Base-by-base conservation (phyloP, 2,329 filamentous ascomycete species). In the Thelonectria olida region DNA sequence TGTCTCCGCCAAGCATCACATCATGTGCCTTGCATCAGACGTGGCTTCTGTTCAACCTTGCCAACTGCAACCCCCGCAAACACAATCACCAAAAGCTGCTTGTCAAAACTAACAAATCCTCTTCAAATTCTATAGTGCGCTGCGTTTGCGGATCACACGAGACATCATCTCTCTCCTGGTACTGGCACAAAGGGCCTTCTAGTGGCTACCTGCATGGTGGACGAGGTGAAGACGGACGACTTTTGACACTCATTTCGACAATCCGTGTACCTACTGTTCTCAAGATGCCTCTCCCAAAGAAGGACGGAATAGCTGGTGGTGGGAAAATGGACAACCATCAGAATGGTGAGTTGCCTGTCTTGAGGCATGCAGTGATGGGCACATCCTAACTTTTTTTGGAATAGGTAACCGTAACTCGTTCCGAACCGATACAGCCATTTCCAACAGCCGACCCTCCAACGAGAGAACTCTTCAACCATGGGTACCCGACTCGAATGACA, bases 381-480 rank as follows among this genome's bases (percentile, higher is more conserved):
- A 38, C 31, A 31, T 20, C 64, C 65, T 68, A 62, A 58, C 20
- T 60, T 6, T 60, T 6, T n/a, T 31, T 31, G 12, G 13, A 22
- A 44, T 19, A 96, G 92, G 91, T 64, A 84, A 85, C 68, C 81
- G 87, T 41, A 79, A 85, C 58, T 85, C 83, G 22, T 97, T 98
- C 80, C 90, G 91, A 65, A 98, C 95, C 22, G 95, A 98, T 74
- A 83, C 88, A 31, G 92, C 96, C 72, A 97, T 98, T 65, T 96
- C 94, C 7, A 91, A 91, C 66, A 86, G 85, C 70, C 86, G 90
- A 65, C 80, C 84, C 45, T 84, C 87, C 49, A 88, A 86, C 59
- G 92, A 97, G 77, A 89, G 93, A 61, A 83, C 88, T 53, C 82
- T 98, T 39, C 89, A 97, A 74, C 89, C 85, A 69, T 98, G 94